These are phyloP conservation scores for Solanum sejunctum DNA, from an alignment of 257 asterid species.

Conservation along the genomic window DNA sequence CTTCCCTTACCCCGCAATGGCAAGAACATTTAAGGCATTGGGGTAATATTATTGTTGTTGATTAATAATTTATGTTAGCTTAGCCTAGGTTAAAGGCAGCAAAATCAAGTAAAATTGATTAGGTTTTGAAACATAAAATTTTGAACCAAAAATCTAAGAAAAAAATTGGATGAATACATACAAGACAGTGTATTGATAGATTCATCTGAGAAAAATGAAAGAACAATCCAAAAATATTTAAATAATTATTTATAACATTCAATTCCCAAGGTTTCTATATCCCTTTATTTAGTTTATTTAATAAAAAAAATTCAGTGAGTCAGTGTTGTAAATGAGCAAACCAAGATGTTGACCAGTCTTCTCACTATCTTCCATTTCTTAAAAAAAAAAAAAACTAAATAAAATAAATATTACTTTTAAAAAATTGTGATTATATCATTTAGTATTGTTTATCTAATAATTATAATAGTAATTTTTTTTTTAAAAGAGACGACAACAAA, in stretches of 20 bases:
- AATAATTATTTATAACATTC: not conserved
- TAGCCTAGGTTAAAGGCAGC: not conserved
- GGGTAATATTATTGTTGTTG: too few species aligned
- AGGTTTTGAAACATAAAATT: not conserved
- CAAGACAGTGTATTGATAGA: not conserved
- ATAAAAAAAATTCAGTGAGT: not conserved
- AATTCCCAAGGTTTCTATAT: not conserved
- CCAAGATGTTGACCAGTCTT: slow-evolving; percentile 6
- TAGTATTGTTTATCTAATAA: not conserved
- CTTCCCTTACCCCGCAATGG: too few species aligned
- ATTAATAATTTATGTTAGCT: not conserved
- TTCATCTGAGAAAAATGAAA: not conserved
- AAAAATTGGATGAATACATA: not conserved
- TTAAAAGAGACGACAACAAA: not conserved
- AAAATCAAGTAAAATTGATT: not conserved
- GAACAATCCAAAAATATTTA: not conserved
- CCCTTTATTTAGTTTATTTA: not conserved
- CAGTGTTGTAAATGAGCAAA: not conserved
- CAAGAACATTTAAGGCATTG: too few species aligned
- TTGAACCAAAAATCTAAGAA: not conserved
- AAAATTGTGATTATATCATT: too few species aligned
- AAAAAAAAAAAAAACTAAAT: not conserved
- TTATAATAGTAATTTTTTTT: too few species aligned
- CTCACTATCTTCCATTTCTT: not conserved
- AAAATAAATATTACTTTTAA: not conserved